Base-by-base conservation (phyloP, 108 stramenopile genomes). In the Skeletonema tropicum region DNA sequence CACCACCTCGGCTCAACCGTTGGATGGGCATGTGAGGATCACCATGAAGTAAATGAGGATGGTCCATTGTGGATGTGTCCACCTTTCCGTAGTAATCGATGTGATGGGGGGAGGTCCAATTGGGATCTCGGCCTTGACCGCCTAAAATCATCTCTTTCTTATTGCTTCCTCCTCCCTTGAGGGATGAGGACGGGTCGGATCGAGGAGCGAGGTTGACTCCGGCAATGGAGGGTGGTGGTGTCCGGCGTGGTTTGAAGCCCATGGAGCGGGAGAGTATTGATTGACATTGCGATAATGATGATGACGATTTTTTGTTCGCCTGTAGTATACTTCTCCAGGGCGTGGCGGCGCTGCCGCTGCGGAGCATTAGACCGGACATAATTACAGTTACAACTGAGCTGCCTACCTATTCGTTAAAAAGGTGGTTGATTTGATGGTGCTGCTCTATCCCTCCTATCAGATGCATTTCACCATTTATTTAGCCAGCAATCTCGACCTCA, bases 21-120 rank as follows among this genome's bases (percentile, higher is more conserved):
- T 36, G 17, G 26, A 80, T 68, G 46, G 80, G 80, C 80, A 80
- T 80, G 39, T 80, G 73, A 3, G 80, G 80, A 74, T 80, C 80
- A 11, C 80, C 80, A 39, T 80, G 80, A 14, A 80, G 45, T 29
- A 80, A 66, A 8, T 80, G 45, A 2, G 64, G 64, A 66, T 74
- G 68, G 25, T 65, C 31, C 41, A 80, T 21, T 12, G 80, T 80
- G 32, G 71, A 68, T 8, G 59, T 41, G 29, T 80, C 80, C 21
- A 80, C 45, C 12, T 70, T 69, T 21, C 68, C 68, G 58, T 80
- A 80, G 58, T 80, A 73, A 52, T 80, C 80, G 7, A 29, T 66
- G 80, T 80, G 80, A 52, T 74, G 73, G 68, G 80, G 80, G 11
- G 80, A 80, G 61, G 60, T 80, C 80, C 80, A 80, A 26, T 49